These are phyloP conservation scores for Heterobasidion occidentale DNA, from an alignment of 1,284 basidiomycete species.

Conservation along the genomic window DNA sequence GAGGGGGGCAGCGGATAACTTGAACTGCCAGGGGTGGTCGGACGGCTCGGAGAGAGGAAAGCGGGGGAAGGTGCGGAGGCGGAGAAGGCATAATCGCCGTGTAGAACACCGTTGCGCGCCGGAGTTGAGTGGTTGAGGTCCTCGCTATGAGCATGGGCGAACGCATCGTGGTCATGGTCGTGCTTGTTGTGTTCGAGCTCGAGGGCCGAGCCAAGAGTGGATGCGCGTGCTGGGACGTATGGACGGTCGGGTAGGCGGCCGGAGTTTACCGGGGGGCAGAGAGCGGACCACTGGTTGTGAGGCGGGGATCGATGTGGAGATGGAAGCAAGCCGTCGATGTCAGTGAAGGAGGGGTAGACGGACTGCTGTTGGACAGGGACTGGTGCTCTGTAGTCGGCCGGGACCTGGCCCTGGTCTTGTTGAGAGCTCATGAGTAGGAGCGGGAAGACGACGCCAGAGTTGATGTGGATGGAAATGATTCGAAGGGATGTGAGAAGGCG, in stretches of 20 bases:
- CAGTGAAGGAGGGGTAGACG: background rate
- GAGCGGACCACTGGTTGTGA: background rate
- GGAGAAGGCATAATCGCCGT: conserved; percentile 14
- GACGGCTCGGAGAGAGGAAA: conserved; percentile 41
- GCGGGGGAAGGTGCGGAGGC: conserved; percentile 27
- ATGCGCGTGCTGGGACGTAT: conserved; percentile 48
- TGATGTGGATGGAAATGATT: background rate
- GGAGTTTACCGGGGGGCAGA: conserved; percentile 11
- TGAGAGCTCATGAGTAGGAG: background rate
- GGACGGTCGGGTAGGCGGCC: conserved; percentile 38
- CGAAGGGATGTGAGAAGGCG: background rate
- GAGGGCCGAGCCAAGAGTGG: conserved; percentile 43
- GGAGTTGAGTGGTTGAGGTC: conserved; percentile 51
- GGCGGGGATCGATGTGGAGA: background rate
- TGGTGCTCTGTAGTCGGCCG: background rate
- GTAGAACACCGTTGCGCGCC: background rate
- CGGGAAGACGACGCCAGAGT: background rate
- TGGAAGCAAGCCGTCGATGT: background rate
- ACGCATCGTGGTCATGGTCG: conserved; percentile 26
- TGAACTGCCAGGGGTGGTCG: conserved; percentile 44
- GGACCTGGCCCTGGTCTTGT: background rate
- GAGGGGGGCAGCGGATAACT: conserved; percentile 36
- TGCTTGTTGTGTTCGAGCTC: conserved; percentile 44
- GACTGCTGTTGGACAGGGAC: background rate
- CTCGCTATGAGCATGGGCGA: conserved; percentile 53